Base-by-base conservation (phyloP, 73 alveolate species). In the Tetrahymena thermophila region DNA sequence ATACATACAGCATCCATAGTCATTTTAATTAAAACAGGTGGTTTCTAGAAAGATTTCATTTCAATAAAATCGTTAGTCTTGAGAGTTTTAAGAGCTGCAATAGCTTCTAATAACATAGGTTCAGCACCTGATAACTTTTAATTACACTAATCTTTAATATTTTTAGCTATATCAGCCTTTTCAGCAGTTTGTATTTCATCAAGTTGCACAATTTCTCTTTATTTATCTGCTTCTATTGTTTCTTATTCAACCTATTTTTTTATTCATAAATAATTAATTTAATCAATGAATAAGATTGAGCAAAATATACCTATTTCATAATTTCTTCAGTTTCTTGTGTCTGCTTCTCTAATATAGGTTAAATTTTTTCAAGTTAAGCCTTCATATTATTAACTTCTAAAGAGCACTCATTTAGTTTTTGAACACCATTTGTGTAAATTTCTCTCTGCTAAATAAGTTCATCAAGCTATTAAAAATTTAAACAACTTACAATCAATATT, bases 101-200 rank as follows among this genome's bases (percentile, higher is more conserved):
- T 97, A 0, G 99, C 99, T 56, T 96, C 98, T 58, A 96, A 98
- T 34, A 99, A 97, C 57, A 98, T 96, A 8, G 99, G 99, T 94
- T 97, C 97, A 34, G 99, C 99, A 94, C 97, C 98, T 43, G 98
- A 98, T 93, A 98, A 94, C 40, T 97, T 98, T 43, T 96, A 97
- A 94, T 98, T 98, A 93, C 99, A 98, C 93, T 99, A 97, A 94
- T 98, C 94, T 95, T 98, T 96, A 57, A 98, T 98, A 96, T 96
- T 93, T 93, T 97, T 96, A 94, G 99, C 99, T 94, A 97, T 95
- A 94, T 97, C 98, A 44, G 98, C 99, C 93, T 98, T 97, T 93
- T 96, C 96, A 34, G 96, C 96, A 0, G 99, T 97, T 93, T 98
- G 99, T 57, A 97, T 98, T 96, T 98, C 99, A 96, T 99, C 99